A percentile compares a stretch with the other conserved stretches of the same genome.
phyloP scores from a whole-genome alignment of 164 flowering plant genomes.

The Cinnamomum micranthum region DNA sequence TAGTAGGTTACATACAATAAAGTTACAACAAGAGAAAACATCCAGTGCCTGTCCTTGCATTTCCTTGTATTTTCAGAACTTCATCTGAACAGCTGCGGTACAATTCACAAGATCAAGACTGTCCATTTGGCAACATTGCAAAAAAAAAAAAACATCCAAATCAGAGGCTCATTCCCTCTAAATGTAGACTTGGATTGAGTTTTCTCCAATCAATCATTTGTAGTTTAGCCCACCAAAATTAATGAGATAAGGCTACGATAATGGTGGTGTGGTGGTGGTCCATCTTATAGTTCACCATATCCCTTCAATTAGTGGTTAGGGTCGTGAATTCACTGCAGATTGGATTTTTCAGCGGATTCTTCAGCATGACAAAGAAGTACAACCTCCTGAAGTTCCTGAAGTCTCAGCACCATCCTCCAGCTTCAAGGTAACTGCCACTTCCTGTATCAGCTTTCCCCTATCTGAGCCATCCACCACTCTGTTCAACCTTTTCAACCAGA shows the following conservation, averaged over 20 bases:
- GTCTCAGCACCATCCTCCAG: constrained; percentile 51
- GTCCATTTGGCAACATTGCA: background rate
- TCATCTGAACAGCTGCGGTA: background rate
- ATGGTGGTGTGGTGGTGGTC: background rate
- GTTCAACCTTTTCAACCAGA: constrained; percentile 67
- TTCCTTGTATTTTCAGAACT: background rate
- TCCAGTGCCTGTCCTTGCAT: background rate
- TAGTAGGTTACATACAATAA: background rate
- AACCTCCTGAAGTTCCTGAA: constrained; percentile 45
- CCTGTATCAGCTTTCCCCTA: constrained; percentile 46
- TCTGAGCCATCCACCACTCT: constrained; percentile 50
- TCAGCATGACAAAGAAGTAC: constrained; percentile 22
- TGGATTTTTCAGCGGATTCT: background rate
- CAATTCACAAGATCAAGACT: background rate
- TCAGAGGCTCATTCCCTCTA: background rate
- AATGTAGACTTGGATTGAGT: background rate
- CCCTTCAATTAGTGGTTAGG: background rate
- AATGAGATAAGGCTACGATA: too few relatives aligned
- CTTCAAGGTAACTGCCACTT: constrained; percentile 26
- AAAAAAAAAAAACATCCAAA: too few relatives aligned
- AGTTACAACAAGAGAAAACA: background rate
- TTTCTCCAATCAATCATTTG: background rate
- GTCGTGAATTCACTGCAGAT: background rate
- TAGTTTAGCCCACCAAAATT: background rate
- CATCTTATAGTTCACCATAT: background rate